Conservation (phyloP, 805 yeast species). For the Spathaspora girioi region DNA sequence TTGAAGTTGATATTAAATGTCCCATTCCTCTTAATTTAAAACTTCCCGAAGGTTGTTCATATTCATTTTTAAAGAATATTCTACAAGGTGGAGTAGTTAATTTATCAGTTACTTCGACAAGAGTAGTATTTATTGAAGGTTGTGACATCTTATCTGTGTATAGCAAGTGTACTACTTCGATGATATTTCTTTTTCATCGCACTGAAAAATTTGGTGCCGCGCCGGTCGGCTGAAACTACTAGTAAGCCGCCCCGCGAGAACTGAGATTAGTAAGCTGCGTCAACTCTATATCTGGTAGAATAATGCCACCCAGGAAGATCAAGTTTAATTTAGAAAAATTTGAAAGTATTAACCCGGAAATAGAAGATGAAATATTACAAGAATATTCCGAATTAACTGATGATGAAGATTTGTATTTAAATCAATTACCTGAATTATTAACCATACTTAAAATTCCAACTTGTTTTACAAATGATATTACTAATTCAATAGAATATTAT, state of each 20-base stretch:
- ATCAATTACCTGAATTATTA: constrained; percentile 23
- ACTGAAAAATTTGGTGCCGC: neutral
- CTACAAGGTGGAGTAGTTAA: constrained; percentile 26
- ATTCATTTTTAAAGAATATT: constrained; percentile 47
- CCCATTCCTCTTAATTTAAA: constrained; percentile 58
- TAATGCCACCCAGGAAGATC: constrained; percentile 1
- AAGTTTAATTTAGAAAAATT: constrained; percentile 8
- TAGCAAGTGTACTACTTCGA: neutral
- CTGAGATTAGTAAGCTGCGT: too few relatives aligned
- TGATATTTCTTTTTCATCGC: neutral
- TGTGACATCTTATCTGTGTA: neutral
- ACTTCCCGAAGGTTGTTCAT: constrained; percentile 54
- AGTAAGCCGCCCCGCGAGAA: too few relatives aligned
- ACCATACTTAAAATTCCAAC: constrained; percentile 22
- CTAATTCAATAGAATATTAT: constrained; percentile 27
- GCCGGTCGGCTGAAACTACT: neutral
- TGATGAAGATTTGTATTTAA: constrained; percentile 15
- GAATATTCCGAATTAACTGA: constrained; percentile 17
- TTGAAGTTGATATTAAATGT: constrained; percentile 34
- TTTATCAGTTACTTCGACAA: constrained; percentile 26
- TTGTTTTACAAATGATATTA: constrained; percentile 31
- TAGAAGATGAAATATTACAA: constrained; percentile 35
- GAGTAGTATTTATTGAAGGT: constrained; percentile 32
- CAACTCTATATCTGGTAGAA: too few relatives aligned
- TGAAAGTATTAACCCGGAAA: constrained; percentile 12